These are phyloP conservation scores for Paecilomyces fulvus DNA, from an alignment of 2,329 filamentous ascomycete genomes.

Conservation along the genomic window DNA sequence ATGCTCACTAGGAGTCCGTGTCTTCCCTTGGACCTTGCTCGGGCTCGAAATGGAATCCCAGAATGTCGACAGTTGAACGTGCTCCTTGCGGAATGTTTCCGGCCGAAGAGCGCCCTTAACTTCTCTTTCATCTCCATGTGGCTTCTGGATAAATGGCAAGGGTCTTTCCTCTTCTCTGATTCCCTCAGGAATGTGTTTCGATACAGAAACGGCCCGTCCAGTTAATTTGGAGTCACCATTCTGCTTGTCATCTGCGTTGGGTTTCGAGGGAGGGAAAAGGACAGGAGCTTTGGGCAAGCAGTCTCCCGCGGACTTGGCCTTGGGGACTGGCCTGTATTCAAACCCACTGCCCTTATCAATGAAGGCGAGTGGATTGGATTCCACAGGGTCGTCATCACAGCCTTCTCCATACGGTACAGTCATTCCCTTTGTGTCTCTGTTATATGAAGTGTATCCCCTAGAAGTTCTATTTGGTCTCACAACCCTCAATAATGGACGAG, in stretches of 20 bases:
- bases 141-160: not conserved
- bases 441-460: not conserved
- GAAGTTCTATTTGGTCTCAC: not conserved
- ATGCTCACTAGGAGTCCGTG: not conserved
- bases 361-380: not conserved
- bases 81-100: not conserved
- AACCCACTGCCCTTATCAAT: not conserved
- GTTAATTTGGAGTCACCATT: not conserved
- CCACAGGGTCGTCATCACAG: not conserved
- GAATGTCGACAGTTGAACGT: not conserved
- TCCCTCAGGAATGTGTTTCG: not conserved
- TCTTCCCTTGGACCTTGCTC: not conserved
- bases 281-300: not conserved
- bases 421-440: not conserved
- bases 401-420: not conserved
- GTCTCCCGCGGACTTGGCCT: not conserved
- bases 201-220: not conserved
- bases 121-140: not conserved
- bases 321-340: not conserved
- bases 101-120: not conserved
- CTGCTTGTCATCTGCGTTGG: not conserved
- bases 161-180: not conserved
- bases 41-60: not conserved
- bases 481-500: conserved; percentile 13
- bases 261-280: not conserved